These are phyloP conservation scores for Phytophthora sojae DNA, from an alignment of 352 stramenopile genomes.

Conservation along the genomic window DNA sequence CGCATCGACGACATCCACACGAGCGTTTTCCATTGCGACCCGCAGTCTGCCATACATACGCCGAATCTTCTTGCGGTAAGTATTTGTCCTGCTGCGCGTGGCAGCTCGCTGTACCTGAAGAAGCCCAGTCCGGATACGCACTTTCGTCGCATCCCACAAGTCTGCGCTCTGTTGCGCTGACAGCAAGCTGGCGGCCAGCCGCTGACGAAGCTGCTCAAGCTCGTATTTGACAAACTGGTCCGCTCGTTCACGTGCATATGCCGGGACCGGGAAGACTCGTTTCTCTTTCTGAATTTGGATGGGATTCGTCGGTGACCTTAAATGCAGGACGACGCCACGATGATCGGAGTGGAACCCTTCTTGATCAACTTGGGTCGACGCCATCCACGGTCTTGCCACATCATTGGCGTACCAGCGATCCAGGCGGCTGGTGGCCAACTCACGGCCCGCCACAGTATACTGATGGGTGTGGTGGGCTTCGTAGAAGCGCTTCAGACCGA, in stretches of 20 bases:
- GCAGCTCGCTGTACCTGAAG: neutral
- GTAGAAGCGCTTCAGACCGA: neutral
- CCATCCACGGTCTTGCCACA: neutral
- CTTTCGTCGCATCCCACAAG: neutral
- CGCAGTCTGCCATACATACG: neutral
- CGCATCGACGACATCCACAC: too few relatives aligned
- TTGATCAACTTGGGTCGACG: neutral
- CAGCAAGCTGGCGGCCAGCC: too few relatives aligned
- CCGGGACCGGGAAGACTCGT: too few relatives aligned
- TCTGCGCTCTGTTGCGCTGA: neutral
- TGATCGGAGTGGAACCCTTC: neutral
- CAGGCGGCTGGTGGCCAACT: neutral
- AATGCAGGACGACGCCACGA: neutral
- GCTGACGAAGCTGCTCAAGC: too few relatives aligned
- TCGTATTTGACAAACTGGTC: neutral
- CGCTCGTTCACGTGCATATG: too few relatives aligned
- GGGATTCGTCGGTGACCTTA: neutral
- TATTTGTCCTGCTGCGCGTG: neutral
- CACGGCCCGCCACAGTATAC: neutral
- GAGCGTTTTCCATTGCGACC: too few relatives aligned
- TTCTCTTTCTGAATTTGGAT: neutral
- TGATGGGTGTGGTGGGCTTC: neutral
- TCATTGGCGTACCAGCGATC: neutral
- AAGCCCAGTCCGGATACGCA: neutral
- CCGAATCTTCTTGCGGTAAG: neutral